Evolutionary conservation across 2,329 filamentous ascomycete species (phyloP), one percentile per base, ranked within the genome.

Genomic region (Setomelanomma holmii): DNA sequence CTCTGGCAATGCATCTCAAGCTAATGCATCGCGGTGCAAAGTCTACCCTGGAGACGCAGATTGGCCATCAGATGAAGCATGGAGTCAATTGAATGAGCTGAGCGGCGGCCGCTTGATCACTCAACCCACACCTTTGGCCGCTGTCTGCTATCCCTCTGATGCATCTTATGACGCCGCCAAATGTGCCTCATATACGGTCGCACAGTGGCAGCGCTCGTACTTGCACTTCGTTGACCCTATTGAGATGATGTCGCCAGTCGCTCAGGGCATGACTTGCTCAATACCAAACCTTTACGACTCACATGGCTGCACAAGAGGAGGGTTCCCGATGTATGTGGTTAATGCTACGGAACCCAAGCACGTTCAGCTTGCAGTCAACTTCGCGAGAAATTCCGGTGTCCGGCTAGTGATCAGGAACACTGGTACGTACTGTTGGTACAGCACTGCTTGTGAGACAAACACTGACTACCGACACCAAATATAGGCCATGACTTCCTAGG

Each of bases 41-140:
- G 73, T 79, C 1, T 79, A 77, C 40, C 82, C 80, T 1, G 76
- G 74, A 17, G 76, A 77, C 12, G 20, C 65, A 6, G 64, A 65
- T 40, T 85, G 83, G 84, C 84, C 83, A 0, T 77, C 76, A 1
- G 53, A 74, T 11, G 59, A 69, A 0, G 68, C 67, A 11, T 85
- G 83, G 83, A 52, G 61, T 5, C 57, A 60, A 12, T 73, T 86
- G 45, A 82, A 84, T 66, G 60, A 65, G 16, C 38, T 67, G 27
- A 66, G 66, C 34, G 68, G 61, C 40, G 61, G 64, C 34, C 64
- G 64, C 21, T 57, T 74, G 11, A 53, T 72, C 39, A 53, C 46
- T 23, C 55, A 62, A 35, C 68, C 69, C 8, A 58, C 61, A 21
- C 69, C 70, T 38, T 57, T 68, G 41, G 70, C 69, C 22, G 60